Base-by-base conservation (phyloP, 2,329 filamentous ascomycete species). In the Graphiopsis chlorocephala region DNA sequence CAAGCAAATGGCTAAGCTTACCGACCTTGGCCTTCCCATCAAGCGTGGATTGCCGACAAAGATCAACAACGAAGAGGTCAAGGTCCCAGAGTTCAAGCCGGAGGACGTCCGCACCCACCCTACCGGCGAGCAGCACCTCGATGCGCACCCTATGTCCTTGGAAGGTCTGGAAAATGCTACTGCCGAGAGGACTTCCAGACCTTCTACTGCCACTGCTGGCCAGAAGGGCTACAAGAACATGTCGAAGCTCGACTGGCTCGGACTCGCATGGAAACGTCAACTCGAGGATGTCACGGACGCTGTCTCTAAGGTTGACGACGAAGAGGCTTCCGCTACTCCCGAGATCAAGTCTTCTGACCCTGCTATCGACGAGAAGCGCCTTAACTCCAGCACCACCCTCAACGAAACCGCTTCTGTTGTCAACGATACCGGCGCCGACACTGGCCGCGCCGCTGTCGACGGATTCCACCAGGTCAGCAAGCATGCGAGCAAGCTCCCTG, bases 1-100 rank as follows among this genome's bases (percentile, higher is more conserved):
- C 60, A 45, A 62, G 60, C 31, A 62, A 23, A 25, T 62, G 48
- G 25, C 20, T 15, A 61, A 61, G 59, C 59, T 61, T 25, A 7
- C 23, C 33, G 55, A 62, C 11, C 48, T 62, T 47, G 55, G 57
- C 28, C 57, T 60, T 12, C 59, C 47, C 10, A 23, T 52, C 29
- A 59, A 59, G 38, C 56, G 56, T 20, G 38, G 38, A 45, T 20
- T 45, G 3, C 38, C 38, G 1, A 45, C 38, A 7, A 45, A 45
- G 38, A 45, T 45, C 38, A 45, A 45, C n/a, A 45, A 45, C 38
- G 8, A 45, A 45, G 38, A 45, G n/a, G 38, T 45, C 38, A 45
- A 45, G 38, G 38, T n/a, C 3, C 38, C 38, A 3, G 38, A 45
- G 8, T 3, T 45, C 38, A 45, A 45, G 38, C n/a, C n/a, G 8